These are phyloP conservation scores for Nidula niveotomentosa DNA, from an alignment of 1,284 basidiomycete species.

Conservation along the genomic window DNA sequence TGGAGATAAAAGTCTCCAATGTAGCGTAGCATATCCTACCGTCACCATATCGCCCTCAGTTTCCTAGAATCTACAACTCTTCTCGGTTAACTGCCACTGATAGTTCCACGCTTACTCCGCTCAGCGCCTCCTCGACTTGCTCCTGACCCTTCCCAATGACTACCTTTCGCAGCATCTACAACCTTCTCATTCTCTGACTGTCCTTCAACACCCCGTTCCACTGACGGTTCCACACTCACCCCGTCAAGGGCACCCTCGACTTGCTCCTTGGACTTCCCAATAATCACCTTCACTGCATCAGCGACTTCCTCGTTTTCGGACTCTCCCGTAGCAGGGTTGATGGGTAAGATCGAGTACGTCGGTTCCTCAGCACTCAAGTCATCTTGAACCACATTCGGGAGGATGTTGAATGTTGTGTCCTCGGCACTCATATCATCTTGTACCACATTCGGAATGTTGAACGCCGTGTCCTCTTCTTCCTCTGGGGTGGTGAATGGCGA, in stretches of 20 bases:
- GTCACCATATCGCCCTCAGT: no score
- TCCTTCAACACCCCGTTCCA: not conserved
- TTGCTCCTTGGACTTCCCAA: slow-evolving; percentile 39
- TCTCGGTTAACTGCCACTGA: no score
- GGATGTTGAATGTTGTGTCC: not conserved
- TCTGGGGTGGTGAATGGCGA: not conserved
- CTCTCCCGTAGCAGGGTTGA: slow-evolving; percentile 10
- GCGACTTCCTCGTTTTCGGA: slow-evolving; percentile 8
- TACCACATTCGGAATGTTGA: not conserved
- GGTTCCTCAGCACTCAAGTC: slow-evolving; percentile 20
- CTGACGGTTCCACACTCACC: not conserved
- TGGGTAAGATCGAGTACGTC: slow-evolving; percentile 47
- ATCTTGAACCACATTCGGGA: not conserved
- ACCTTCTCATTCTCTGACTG: not conserved
- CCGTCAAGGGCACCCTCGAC: slow-evolving; percentile 15
- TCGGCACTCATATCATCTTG: slow-evolving; percentile 19
- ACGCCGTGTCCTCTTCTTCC: not conserved
- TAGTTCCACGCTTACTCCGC: no score
- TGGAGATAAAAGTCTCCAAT: no score
- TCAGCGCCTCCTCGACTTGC: not conserved
- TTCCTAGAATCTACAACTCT: no score
- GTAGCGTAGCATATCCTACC: no score
- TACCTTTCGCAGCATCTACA: not conserved
- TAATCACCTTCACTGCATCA: slow-evolving; percentile 22
- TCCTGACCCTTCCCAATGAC: slow-evolving; percentile 1